Evolutionary conservation across 2,329 filamentous ascomycete genomes (phyloP).

Genomic region (Fusarium palustre): DNA sequence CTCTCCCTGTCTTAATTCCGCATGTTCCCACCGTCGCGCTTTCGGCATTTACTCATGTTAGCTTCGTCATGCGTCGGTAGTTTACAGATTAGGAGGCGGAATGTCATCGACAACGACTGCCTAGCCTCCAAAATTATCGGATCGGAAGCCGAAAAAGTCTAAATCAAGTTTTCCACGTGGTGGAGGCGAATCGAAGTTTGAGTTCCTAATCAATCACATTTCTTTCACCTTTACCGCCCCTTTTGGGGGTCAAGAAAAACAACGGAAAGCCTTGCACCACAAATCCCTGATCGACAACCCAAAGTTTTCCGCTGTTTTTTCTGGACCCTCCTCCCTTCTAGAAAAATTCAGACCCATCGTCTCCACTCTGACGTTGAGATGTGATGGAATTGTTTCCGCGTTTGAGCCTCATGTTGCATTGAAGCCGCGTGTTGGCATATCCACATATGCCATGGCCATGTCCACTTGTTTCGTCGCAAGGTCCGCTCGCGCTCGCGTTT

Average conservation of each 20-base stretch:
- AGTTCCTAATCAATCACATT: neutral
- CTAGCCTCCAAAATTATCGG: neutral
- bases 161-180: neutral
- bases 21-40: neutral
- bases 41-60: neutral
- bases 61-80: neutral
- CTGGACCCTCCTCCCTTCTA: too few relatives aligned
- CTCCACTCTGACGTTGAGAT: constrained; percentile 1
- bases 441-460: neutral
- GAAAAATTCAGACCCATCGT: neutral
- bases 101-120: too few relatives aligned
- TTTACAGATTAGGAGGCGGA: neutral
- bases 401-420: constrained; percentile 11
- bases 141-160: neutral
- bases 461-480: neutral
- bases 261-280: too few relatives aligned
- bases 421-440: neutral
- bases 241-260: too few relatives aligned
- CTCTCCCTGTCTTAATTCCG: neutral
- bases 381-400: neutral
- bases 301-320: too few relatives aligned
- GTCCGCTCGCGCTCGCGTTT: constrained; percentile 24
- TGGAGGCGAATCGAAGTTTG: accelerated
- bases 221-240: neutral
- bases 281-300: too few relatives aligned